Conservation (phyloP, 805 yeast genomes). For the Myxozyma neotropica region DNA sequence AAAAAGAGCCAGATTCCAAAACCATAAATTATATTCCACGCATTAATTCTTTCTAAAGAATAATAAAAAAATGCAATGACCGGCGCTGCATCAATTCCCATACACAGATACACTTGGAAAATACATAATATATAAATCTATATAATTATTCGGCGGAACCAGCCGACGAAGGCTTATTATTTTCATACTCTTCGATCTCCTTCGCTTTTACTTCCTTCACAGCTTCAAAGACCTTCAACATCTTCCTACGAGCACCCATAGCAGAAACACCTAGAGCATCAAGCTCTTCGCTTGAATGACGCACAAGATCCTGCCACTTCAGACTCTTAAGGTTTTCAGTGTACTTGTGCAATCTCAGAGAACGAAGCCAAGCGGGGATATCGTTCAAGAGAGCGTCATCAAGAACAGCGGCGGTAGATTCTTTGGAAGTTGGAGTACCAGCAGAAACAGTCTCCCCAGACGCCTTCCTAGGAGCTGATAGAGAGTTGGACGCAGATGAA, state of each 20-base stretch:
- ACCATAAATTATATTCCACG: no score
- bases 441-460: neutral
- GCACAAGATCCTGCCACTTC: conserved; percentile 78
- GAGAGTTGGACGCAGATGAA: neutral
- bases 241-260: conserved; percentile 91
- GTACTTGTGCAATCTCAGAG: conserved; percentile 88
- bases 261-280: conserved; percentile 86
- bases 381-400: conserved; percentile 54
- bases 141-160: conserved; percentile 2
- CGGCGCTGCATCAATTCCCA: neutral
- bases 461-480: neutral
- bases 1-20: no score
- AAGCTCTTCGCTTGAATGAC: conserved; percentile 66
- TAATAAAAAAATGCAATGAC: neutral
- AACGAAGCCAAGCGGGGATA: conserved; percentile 90
- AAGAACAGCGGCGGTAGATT: conserved; percentile 17
- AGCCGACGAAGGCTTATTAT: neutral
- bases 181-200: conserved; percentile 13
- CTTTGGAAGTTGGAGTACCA: neutral
- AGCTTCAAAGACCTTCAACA: conserved; percentile 85
- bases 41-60: no score
- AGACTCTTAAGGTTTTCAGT: conserved; percentile 77
- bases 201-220: conserved; percentile 56
- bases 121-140: no score
- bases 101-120: no score